phyloP scores from a whole-genome alignment of 108 stramenopile species.

The Stephanodiscus minutulus region DNA sequence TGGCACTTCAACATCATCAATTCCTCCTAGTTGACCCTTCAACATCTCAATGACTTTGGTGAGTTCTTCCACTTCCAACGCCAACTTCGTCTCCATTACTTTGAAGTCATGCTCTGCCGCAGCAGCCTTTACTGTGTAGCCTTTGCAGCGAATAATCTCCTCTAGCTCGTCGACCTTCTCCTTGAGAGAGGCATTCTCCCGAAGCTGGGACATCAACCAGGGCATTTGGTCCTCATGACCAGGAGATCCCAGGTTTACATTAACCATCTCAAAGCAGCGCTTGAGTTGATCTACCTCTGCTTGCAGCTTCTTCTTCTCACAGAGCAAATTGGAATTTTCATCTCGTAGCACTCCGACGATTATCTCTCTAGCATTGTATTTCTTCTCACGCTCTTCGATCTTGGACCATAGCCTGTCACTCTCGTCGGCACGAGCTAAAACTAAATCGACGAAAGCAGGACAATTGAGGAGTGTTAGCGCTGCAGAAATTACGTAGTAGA shows the following conservation, averaged over 20 bases:
- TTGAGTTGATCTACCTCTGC: neutral
- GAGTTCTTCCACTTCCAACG: neutral
- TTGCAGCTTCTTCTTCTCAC: conserved; percentile 6
- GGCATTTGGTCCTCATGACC: conserved; percentile 7
- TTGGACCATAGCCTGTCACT: conserved; percentile 7
- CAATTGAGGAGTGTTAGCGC: neutral
- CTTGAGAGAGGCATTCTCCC: conserved; percentile 11
- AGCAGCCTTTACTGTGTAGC: conserved; percentile 12
- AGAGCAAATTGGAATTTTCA: conserved; percentile 6
- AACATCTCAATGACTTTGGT: conserved; percentile 8
- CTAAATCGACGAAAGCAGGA: neutral
- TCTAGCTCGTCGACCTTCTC: conserved; percentile 14
- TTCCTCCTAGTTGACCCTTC: conserved; percentile 3
- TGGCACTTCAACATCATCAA: neutral
- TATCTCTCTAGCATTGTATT: neutral
- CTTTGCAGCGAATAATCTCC: conserved; percentile 1
- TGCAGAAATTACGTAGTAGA: neutral
- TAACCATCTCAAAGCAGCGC: neutral
- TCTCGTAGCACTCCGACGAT: neutral
- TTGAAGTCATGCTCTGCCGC: conserved; percentile 7
- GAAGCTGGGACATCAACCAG: conserved; percentile 10
- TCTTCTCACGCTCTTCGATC: conserved; percentile 22
- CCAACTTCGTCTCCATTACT: neutral
- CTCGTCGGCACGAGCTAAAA: conserved; percentile 18
- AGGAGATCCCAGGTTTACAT: conserved; percentile 1